phyloP scores from a whole-genome alignment of 192 early-diverging fungal species.

The Coemansia interrupta region DNA sequence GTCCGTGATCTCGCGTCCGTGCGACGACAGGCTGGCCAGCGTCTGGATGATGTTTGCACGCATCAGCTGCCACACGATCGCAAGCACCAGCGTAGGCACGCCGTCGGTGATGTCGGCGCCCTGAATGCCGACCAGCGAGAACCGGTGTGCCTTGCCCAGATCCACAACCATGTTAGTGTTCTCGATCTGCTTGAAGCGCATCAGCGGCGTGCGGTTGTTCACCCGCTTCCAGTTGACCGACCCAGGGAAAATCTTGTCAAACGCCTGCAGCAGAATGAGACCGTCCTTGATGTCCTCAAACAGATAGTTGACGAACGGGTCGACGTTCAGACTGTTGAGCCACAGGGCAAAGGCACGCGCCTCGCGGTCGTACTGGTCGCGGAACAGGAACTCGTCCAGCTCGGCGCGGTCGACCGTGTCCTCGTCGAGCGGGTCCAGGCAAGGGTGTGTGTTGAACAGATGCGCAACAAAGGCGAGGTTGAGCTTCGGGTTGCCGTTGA shows the following conservation, averaged over 20 bases:
- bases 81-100: conserved; percentile 82
- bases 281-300: conserved; percentile 96
- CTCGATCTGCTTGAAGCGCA: conserved; percentile 96
- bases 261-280: conserved; percentile 86
- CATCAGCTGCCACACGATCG: conserved; percentile 98
- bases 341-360: conserved; percentile 89
- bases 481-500: conserved; percentile 93
- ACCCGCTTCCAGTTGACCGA: conserved; percentile 91
- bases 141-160: conserved; percentile 79
- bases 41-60: conserved; percentile 94
- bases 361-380: conserved; percentile 56
- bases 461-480: conserved; percentile 99
- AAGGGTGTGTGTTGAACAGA: conserved; percentile 96
- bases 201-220: conserved; percentile 67
- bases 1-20: conserved; percentile 84
- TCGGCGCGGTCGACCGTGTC: conserved; percentile 78
- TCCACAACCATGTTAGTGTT: conserved; percentile 93
- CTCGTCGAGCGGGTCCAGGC: conserved; percentile 85
- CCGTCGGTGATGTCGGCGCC: conserved; percentile 94
- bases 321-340: conserved; percentile 96
- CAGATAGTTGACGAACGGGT: conserved; percentile 96
- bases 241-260: conserved; percentile 89
- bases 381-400: conserved; percentile 68
- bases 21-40: conserved; percentile 76
- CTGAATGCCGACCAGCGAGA: conserved; percentile 93